These are phyloP conservation scores for Podila clonocystis DNA, from an alignment of 192 early-diverging fungal species.

Conservation along the genomic window DNA sequence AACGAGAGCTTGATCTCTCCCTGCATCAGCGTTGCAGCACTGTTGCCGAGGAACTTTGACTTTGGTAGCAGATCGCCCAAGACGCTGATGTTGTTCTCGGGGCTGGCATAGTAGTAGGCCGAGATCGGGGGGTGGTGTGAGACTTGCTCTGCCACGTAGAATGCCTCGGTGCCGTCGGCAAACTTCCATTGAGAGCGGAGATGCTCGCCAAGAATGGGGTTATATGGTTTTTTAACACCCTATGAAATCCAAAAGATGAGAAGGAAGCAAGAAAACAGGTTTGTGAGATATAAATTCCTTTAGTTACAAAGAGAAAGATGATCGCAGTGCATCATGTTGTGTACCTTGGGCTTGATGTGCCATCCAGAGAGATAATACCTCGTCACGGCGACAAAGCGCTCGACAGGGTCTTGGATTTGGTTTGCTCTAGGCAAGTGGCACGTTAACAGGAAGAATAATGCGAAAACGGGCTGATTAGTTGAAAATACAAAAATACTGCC, in stretches of 20 bases:
- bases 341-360: conserved; percentile 92
- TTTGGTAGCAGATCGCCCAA: conserved; percentile 86
- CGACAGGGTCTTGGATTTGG: conserved; percentile 71
- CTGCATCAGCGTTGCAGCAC: conserved; percentile 88
- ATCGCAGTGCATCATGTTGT: neutral
- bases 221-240: conserved; percentile 96
- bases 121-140: conserved; percentile 96
- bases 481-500: conserved; percentile 1
- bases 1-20: conserved; percentile 74
- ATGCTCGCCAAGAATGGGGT: conserved; percentile 92
- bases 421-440: conserved; percentile 63
- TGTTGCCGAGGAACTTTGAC: conserved; percentile 90
- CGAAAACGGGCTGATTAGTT: conserved; percentile 3
- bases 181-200: conserved; percentile 89
- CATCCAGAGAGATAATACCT: conserved; percentile 90
- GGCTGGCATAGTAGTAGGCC: conserved; percentile 83
- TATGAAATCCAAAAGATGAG: conserved; percentile 27
- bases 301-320: neutral
- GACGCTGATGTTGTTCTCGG: conserved; percentile 82
- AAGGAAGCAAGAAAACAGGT: neutral
- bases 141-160: conserved; percentile 91
- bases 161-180: conserved; percentile 73
- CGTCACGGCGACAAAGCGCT: conserved; percentile 85
- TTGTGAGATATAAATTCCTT: neutral
- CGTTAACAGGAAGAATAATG: neutral